Evolutionary conservation across 129 eudicot species (phyloP).

Genomic region (Ambrosia artemisiifolia): DNA sequence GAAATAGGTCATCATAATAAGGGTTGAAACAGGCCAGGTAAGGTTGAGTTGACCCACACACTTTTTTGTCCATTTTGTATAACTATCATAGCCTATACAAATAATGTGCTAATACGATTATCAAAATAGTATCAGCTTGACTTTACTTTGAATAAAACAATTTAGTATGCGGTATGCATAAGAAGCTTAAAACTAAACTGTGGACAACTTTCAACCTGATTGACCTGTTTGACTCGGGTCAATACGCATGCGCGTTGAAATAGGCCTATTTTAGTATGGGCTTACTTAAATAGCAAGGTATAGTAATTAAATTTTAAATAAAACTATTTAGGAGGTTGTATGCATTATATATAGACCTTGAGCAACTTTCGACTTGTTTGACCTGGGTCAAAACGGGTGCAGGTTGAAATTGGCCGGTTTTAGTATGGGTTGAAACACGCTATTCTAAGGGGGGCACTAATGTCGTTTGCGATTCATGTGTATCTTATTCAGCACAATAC

Average conservation of each 20-base stretch:
- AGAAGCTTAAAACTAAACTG: no score
- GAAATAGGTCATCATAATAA: background rate
- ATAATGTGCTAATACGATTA: background rate
- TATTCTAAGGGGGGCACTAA: background rate
- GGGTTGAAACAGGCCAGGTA: background rate
- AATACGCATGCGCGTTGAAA: no score
- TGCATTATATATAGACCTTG: no score
- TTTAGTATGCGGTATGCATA: background rate
- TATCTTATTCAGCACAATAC: conserved; percentile 39
- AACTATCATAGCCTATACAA: no score
- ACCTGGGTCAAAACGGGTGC: background rate
- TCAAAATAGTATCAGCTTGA: background rate
- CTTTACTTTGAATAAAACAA: background rate
- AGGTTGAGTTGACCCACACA: conserved; percentile 7
- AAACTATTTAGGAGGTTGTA: no score
- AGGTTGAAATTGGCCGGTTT: no score
- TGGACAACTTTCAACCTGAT: background rate
- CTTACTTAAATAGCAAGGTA: no score
- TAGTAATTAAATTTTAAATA: no score
- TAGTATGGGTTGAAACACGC: no score
- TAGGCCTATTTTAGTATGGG: no score
- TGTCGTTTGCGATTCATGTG: background rate
- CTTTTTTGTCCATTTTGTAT: background rate
- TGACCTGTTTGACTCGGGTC: background rate
- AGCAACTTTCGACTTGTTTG: background rate